These are phyloP conservation scores for Ustilago crameri DNA, from an alignment of 1,284 basidiomycete genomes.

Conservation along the genomic window DNA sequence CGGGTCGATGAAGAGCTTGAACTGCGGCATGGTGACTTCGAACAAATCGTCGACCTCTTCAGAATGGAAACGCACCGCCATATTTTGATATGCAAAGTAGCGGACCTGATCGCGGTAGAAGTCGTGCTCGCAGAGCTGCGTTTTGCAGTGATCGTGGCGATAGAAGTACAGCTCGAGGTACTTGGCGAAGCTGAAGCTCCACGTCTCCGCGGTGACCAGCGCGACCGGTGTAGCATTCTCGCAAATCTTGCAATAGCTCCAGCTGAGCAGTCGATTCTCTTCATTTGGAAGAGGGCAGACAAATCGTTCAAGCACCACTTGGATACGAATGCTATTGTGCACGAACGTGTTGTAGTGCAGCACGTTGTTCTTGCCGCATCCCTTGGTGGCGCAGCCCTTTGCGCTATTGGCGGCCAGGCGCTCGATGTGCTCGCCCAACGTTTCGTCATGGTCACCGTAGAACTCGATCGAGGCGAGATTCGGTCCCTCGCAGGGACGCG, in stretches of 20 bases:
- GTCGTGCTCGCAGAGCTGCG: constrained; percentile 87
- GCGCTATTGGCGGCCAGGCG: constrained; percentile 78
- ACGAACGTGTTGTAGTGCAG: constrained; percentile 89
- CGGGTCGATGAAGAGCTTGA: constrained; percentile 82
- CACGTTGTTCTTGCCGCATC: constrained; percentile 82
- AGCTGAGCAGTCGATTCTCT: constrained; percentile 84
- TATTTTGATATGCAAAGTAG: constrained; percentile 80
- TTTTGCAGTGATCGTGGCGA: constrained; percentile 80
- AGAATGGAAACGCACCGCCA: constrained; percentile 87
- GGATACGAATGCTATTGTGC: constrained; percentile 85
- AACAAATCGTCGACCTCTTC: constrained; percentile 81
- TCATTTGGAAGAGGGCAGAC: constrained; percentile 69
- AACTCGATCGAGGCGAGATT: constrained; percentile 80
- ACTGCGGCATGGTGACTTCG: constrained; percentile 89
- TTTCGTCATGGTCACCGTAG: constrained; percentile 91
- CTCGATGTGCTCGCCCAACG: constrained; percentile 91
- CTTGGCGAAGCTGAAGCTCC: constrained; percentile 90
- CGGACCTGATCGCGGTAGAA: constrained; percentile 92
- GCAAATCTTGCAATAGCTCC: constrained; percentile 84
- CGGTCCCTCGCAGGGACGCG: constrained; percentile 71
- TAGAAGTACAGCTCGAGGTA: constrained; percentile 93
- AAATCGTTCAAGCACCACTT: constrained; percentile 73
- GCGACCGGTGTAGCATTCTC: constrained; percentile 77
- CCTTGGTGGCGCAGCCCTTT: constrained; percentile 79
- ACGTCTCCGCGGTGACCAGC: constrained; percentile 90